Base-by-base conservation (phyloP, 352 stramenopile genomes). In the Globisporangium sylvaticum region DNA sequence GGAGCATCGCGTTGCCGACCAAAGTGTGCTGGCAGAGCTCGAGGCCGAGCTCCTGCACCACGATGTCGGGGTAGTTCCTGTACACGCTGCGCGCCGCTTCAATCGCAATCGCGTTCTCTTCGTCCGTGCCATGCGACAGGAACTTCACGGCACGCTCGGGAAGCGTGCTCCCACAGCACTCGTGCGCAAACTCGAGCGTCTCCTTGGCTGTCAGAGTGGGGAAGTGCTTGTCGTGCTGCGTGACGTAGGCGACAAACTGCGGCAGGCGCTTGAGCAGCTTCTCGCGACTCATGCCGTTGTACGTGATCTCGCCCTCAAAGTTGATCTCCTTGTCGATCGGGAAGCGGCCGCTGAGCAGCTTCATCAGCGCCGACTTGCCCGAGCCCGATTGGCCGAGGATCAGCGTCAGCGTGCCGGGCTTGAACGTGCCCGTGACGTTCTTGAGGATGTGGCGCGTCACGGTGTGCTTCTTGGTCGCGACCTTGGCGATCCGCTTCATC, bases 321-420 rank as follows among this genome's bases (percentile, higher is more conserved):
- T 24, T 64, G 37, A 87, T 73, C 39, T 69, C 73, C 65, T 78
- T 85, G 57, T 75, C 66, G 37, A 83, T 62, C 3, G 74, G 76
- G 64, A 90, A 88, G 0, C 79, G 78, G 1, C 77, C 77, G 52
- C 73, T 80, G 18, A 90, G 67, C 4, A 84, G n/a, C 68, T 89
- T 88, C 68, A 90, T 78, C 37, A 87, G 64, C 58, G 82, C 70
- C 10, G 80, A 79, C 67, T 89, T 87, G 65, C 78, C 80, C 4
- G 80, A 85, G 20, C 72, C 72, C 1, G 70, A 76, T 68, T 88
- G 77, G 8, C 79, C 81, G 10, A 88, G 67, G 29, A 89, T 71
- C n/a, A 89, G 75, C 39, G 81, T 89, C 44, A 87, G 62, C 0
- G 75, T 84, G 14, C 81, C 77, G 0, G 80, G 78, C n/a, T 76